Evolutionary conservation across 495 filamentous ascomycete species (phyloP), one percentile per base, ranked within the genome.

Genomic region (Aspergillus biplanus): DNA sequence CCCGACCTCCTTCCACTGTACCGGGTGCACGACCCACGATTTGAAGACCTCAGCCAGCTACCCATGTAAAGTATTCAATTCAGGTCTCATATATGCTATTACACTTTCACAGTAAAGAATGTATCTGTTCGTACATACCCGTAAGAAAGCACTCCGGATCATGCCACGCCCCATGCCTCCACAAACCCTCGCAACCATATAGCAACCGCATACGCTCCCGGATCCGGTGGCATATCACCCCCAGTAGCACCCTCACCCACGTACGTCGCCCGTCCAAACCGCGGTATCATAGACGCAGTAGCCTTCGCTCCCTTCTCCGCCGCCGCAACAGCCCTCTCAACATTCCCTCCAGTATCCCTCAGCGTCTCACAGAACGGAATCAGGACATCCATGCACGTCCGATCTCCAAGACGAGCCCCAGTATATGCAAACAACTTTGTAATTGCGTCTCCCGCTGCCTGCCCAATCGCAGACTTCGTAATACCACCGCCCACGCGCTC

Each of bases 251-350:
- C 5, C 3, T 55, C 52, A 34, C 52, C 52, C 5, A 55, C 52
- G 37, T 55, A 55, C 31, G 52, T 55, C 18, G 52, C 52, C 7
- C 52, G 52, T 5, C 52, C 52, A 55, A 55, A 55, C 52, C 52
- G 6, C 1, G 52, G 52, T 15, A 7, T 16, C 52, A 55, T 55
- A 55, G 5, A 5, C 4, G 52, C 52, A 1, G 52, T 55, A 16
- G 46, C 12, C 46, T n/a, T 18, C 13, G 46, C 46, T 4, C 13
- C 46, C 15, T 49, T 18, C 5, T 18, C 46, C 15, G 46, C 46
- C 3, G 16, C 46, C 2, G 8, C 8, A 4, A 49, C 46, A 4
- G 46, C 46, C 4, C 3, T 18, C 18, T 18, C 46, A 5, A 49
- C 8, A 49, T 18, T 16, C 8, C 13, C 46, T 13, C 52, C 52